These are phyloP conservation scores for Delonix regia DNA, from an alignment of 306 rosid species.

Conservation along the genomic window DNA sequence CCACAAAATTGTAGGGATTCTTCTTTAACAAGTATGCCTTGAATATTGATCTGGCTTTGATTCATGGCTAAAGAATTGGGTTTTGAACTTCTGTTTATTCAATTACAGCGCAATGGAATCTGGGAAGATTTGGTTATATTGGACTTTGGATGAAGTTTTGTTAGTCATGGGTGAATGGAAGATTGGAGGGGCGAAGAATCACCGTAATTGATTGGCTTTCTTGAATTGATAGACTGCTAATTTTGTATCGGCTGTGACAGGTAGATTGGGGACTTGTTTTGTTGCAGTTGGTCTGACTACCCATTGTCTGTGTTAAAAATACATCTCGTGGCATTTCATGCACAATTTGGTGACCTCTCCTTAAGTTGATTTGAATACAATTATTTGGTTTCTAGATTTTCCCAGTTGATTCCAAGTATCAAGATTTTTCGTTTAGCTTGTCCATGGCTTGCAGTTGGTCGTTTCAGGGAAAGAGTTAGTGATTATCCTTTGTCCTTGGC, in stretches of 20 bases:
- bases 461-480: no score
- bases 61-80: neutral
- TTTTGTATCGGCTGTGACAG: neutral
- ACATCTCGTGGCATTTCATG: neutral
- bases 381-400: no score
- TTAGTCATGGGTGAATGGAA: neutral
- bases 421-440: no score
- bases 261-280: neutral
- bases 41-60: neutral
- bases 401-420: no score
- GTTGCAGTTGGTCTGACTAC: no score
- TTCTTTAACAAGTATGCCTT: neutral
- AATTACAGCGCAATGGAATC: neutral
- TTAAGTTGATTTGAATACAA: no score
- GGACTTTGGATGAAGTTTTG: neutral
- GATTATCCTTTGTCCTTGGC: no score
- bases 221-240: no score
- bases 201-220: neutral
- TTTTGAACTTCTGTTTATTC: neutral
- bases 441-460: no score
- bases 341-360: neutral
- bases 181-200: neutral
- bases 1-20: neutral
- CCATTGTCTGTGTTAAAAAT: neutral
- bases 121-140: neutral